Conservation (phyloP, 2,329 filamentous ascomycete species). For the Fusarium devonianum region DNA sequence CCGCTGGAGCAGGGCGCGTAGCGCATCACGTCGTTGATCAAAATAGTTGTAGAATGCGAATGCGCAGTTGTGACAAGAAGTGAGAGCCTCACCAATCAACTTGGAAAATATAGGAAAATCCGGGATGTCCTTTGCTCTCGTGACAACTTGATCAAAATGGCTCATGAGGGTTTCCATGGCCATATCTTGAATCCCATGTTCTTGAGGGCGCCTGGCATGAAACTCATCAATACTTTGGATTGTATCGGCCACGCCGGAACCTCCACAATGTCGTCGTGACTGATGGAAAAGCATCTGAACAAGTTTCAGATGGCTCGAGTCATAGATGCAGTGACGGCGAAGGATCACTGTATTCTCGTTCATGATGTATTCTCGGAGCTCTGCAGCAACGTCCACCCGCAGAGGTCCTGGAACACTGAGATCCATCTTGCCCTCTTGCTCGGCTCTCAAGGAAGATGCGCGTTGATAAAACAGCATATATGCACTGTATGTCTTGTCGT, state of each 20-base stretch:
- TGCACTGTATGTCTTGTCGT: conserved; percentile 81
- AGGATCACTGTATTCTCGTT: conserved; percentile 77
- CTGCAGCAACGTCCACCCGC: conserved; percentile 54
- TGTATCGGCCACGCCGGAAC: background rate
- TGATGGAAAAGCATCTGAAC: conserved; percentile 68
- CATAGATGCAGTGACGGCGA: conserved; percentile 80
- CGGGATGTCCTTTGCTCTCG: conserved; percentile 72
- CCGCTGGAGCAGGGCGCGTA: conserved; percentile 71
- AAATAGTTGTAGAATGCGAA: conserved; percentile 69
- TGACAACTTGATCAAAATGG: conserved; percentile 78
- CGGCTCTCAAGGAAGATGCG: conserved; percentile 66
- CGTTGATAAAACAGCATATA: conserved; percentile 99
- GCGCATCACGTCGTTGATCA: conserved; percentile 57
- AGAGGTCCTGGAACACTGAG: conserved; percentile 46
- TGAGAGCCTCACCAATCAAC: conserved; percentile 57
- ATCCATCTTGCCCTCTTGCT: conserved; percentile 54
- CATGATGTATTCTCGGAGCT: conserved; percentile 66
- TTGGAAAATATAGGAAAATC: conserved; percentile 65
- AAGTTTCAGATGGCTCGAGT: conserved; percentile 73
- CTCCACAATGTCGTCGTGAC: conserved; percentile 56
- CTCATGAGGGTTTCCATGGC: conserved; percentile 64
- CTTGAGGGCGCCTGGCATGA: conserved; percentile 3
- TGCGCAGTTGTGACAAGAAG: conserved; percentile 60
- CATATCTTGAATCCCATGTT: conserved; percentile 51
- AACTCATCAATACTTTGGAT: conserved; percentile 15